These are phyloP conservation scores for Phlegmacium glaucopus DNA, from an alignment of 768 basidiomycete genomes.

Conservation along the genomic window DNA sequence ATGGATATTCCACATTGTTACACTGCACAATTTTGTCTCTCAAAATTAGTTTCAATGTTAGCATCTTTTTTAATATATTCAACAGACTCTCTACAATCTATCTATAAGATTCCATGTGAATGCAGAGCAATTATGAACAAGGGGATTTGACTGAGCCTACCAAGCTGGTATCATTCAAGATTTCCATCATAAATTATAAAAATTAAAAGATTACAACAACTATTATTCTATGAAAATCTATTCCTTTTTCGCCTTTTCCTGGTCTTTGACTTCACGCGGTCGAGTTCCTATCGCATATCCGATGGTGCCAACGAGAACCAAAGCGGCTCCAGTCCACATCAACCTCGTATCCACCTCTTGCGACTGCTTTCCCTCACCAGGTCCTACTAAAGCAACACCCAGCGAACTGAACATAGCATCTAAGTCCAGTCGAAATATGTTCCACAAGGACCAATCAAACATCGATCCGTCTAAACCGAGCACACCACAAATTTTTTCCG, in stretches of 20 bases:
- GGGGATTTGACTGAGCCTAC: too few species aligned
- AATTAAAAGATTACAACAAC: background rate
- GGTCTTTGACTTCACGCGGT: slow-evolving; percentile 18
- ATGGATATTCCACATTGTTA: too few species aligned
- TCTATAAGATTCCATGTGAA: too few species aligned
- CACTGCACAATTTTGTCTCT: too few species aligned
- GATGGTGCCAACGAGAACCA: slow-evolving; percentile 71
- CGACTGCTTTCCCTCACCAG: slow-evolving; percentile 12
- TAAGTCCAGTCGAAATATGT: slow-evolving; percentile 9
- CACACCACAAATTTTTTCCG: background rate
- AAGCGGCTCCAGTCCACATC: slow-evolving; percentile 68
- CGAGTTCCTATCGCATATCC: slow-evolving; percentile 53
- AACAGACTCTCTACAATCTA: too few species aligned
- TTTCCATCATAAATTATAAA: too few species aligned
- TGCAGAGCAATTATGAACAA: too few species aligned
- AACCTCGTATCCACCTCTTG: slow-evolving; percentile 35
- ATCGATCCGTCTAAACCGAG: background rate
- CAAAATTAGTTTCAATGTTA: too few species aligned
- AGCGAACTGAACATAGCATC: slow-evolving; percentile 9
- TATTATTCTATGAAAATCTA: background rate
- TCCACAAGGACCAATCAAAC: background rate
- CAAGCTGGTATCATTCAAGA: too few species aligned
- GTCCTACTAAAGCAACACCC: slow-evolving; percentile 15
- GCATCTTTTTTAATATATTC: too few species aligned
- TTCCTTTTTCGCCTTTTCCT: slow-evolving; percentile 11